Evolutionary conservation across 768 basidiomycete species (phyloP), one percentile per base, ranked within the genome.

Genomic region (Leccinum disarticulatum): DNA sequence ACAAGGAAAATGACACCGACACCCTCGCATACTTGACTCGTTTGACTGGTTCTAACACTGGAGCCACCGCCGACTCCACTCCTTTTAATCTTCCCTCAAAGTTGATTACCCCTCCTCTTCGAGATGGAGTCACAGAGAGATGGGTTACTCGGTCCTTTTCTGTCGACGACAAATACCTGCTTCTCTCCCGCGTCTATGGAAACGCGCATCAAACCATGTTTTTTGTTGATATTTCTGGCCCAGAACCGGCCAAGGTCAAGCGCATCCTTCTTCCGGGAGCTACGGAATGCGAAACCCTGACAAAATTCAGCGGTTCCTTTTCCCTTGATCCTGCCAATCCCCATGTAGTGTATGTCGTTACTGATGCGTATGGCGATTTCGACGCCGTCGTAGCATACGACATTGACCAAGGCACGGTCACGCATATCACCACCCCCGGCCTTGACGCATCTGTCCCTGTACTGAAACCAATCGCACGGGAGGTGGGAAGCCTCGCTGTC

Each of bases 361-460:
- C 76, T 10, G 65, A 75, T 50, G 78, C 75, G 3, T 80, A 74
- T 55, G 73, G 79, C 15, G 74, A 80, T 55, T 78, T 78, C 52
- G 27, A 60, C 4, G 70, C 78, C 2, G 61, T 79, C n/a, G 59
- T 78, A 35, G 57, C 66, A 13, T 79, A 76, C 30, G 71, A 79
- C 55, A 64, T 72, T 15, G 46, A 64, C 41, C 65, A 68, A 31
- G 61, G 62, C 48, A 61, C 69, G 4, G 68, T 79, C 49, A 62
- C 61, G 14, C 77, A 79, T 30, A 70, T 79, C 54, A 80, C 78
- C 7, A 76, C 77, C 13, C 69, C 78, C 10, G 67, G 70, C 28
- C 67, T 63, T 7, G 61, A 28, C 5, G 58, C 67, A 9, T 58
- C 62, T 6, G 58, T 79, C 35, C 67, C 67, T 15, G 70, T 77